phyloP scores from a whole-genome alignment of 73 alveolate species.

The Uronychia binucleata region DNA sequence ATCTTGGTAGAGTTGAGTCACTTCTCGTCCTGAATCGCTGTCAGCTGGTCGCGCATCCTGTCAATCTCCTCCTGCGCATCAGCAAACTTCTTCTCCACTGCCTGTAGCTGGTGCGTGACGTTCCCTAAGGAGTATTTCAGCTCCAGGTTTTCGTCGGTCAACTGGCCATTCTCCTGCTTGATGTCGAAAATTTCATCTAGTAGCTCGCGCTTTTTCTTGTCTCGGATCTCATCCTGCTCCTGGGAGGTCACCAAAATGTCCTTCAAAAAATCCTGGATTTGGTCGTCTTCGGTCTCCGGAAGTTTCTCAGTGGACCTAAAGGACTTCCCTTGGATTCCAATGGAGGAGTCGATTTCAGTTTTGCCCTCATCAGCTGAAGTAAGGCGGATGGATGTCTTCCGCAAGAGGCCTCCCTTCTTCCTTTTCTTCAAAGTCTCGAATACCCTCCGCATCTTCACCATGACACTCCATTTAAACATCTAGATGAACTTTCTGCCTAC shows the following conservation, averaged over 20 bases:
- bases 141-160: conserved; percentile 28
- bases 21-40: conserved; percentile 16
- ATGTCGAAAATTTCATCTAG: conserved; percentile 6
- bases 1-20: conserved; percentile 1
- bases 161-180: conserved; percentile 15
- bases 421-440: not conserved
- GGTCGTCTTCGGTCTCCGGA: no score
- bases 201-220: not conserved
- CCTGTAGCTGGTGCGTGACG: conserved; percentile 6
- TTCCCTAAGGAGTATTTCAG: conserved; percentile 7
- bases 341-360: no score
- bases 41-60: conserved; percentile 23
- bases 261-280: not conserved
- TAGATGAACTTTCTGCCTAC: no score
- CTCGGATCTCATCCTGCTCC: conserved; percentile 13
- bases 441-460: not conserved
- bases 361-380: not conserved
- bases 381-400: not conserved
- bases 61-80: conserved; percentile 22
- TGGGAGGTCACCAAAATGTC: not conserved
- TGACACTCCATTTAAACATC: not conserved
- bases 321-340: no score
- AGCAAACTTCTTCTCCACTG: conserved; percentile 6
- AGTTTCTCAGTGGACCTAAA: no score
- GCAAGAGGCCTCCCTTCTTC: not conserved